phyloP scores from a whole-genome alignment of 2,329 filamentous ascomycete genomes.

The Talaromyces islandicus region DNA sequence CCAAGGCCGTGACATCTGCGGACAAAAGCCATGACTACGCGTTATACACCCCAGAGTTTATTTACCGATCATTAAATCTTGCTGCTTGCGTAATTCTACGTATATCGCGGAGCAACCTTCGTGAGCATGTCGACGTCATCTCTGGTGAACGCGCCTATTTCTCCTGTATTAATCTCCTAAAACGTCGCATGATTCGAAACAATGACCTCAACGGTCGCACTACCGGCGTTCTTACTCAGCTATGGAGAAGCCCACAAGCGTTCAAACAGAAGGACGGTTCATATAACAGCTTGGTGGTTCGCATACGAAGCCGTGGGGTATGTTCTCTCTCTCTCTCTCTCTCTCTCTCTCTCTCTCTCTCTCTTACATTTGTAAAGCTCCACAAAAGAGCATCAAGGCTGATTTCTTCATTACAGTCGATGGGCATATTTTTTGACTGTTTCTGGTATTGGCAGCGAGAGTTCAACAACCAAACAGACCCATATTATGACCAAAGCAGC shows the following conservation, averaged over 20 bases:
- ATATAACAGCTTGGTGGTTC: constrained; percentile 1
- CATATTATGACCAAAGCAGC: neutral
- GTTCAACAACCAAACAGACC: neutral
- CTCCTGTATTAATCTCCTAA: neutral
- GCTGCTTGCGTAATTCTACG: neutral
- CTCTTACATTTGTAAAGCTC: neutral
- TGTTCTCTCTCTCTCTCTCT: neutral
- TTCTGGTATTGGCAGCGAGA: constrained; percentile 2
- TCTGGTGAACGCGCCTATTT: neutral
- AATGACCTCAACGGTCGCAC: neutral
- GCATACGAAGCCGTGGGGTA: neutral
- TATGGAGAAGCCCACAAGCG: constrained; percentile 1
- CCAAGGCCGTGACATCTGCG: neutral
- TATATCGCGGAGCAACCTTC: constrained; percentile 1
- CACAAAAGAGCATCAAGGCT: neutral
- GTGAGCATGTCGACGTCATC: neutral
- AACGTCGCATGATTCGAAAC: neutral
- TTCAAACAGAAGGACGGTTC: constrained; percentile 1
- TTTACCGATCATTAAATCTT: neutral
- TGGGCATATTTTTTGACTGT: neutral
- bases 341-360: neutral
- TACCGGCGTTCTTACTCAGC: neutral
- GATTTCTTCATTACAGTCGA: neutral
- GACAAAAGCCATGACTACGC: neutral
- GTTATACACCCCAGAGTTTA: neutral